Evolutionary conservation across 345 rosid species (phyloP), one percentile per base, ranked within the genome.

Genomic region (Rhodamnia rubescens): DNA sequence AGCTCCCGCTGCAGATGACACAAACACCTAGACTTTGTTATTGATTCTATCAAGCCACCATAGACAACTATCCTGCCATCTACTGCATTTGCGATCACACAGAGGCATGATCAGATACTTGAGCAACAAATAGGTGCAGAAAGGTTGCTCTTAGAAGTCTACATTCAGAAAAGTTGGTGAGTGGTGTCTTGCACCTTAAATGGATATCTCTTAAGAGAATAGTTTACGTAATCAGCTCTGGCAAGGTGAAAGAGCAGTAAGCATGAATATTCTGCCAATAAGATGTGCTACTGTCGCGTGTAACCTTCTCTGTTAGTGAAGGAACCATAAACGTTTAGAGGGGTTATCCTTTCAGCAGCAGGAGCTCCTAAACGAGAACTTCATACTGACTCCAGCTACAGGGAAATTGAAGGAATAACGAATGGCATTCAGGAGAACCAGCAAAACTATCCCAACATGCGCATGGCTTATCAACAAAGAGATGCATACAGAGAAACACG

Each of bases 31-130:
- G 40, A 36, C 40, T 36, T 36, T 36, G 40, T 3, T 36, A 36
- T 36, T 36, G 40, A 3, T 36, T 36, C 40, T 36, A 36, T 36
- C 40, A 36, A 36, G 40, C 40, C 40, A 36, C 40, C 40, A 36
- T 36, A 36, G 40, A 36, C 40, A 36, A 36, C n/a, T 56, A 53
- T 84, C 53, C 88, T 82, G 26, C 84, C 87, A 42, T 84, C 86
- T 83, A 82, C 91, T 91, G 92, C 89, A 86, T 69, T 27, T 50
- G 78, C 32, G 44, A 32, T 69, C 47, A 8, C 8, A 32, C 47
- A 18, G 5, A 32, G 24, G 32, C 75, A 32, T 32, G 6, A 69
- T 44, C 16, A 32, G 22, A 69, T 69, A 32, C 3, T 32, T 4
- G 47, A 69, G 44, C 24, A 8, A 55, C 8, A 55, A 55, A 21